Base-by-base conservation (phyloP, 1,284 basidiomycete genomes). In the Marasmius fiardii region DNA sequence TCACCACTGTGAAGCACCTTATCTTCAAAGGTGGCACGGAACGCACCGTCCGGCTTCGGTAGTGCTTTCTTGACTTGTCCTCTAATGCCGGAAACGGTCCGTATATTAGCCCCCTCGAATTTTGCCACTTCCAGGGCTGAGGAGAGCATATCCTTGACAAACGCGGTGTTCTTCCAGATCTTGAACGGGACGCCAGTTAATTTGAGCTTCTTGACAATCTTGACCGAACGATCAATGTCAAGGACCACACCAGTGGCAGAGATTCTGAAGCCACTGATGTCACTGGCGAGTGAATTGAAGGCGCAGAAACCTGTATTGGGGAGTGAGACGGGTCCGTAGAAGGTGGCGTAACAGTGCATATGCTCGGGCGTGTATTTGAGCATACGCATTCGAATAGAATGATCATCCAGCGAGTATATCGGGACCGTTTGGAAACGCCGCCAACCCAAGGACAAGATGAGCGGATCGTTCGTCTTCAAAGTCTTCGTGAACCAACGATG, bases 281-380 rank as follows among this genome's bases (percentile, higher is more conserved):
- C 83, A 16, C 77, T 76, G 0, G 79, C 74, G 5, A 99, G 75
- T 1, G 90, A 86, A 71, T 96, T 98, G 80, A 99, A 98, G 1
- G 96, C 92, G 70, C 95, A 98, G 74, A 99, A 93, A 59, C 96
- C 95, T 0, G 94, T 98, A 71, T 98, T 98, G n/a, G 95, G 95
- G 0, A 91, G 76, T 1, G 92, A 78, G 18, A 93, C 87, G 5
- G 95, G 95, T 0, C 92, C 95, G 67, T 95, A 98, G 73, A 99
- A 98, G 0, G 95, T 96, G 2, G 96, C 96, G 65, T 90, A 93
- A 67, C 96, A 99, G 70, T 99, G 97, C 94, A 97, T 98, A 67
- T 99, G 96, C 72, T 99, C 97, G 0, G 96, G 96, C 0, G 97
- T 98, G 70, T 99, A 99, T 76, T 99, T 99, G 72, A 99, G 89